These are phyloP conservation scores for Xanthoceras sorbifolium DNA, from an alignment of 345 rosid species.

Conservation along the genomic window DNA sequence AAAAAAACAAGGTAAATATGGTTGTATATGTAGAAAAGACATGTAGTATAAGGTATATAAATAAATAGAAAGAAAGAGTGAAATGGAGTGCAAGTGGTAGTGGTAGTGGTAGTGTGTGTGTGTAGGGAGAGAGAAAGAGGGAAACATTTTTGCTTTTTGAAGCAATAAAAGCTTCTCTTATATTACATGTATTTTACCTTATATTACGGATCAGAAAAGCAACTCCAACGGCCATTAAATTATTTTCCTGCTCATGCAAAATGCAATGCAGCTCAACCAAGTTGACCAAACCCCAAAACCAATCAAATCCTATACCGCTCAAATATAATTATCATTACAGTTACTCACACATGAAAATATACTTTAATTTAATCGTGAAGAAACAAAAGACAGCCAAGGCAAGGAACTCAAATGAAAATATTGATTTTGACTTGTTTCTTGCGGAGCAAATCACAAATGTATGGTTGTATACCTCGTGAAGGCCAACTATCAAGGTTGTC, in stretches of 20 bases:
- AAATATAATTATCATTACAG: too few species aligned
- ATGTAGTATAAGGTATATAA: background rate
- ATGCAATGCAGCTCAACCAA: background rate
- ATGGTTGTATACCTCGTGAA: background rate
- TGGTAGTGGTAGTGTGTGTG: background rate
- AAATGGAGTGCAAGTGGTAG: background rate
- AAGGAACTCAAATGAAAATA: background rate
- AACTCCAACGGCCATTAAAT: background rate
- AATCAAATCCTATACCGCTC: background rate
- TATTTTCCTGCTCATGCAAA: background rate
- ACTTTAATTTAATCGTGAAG: background rate
- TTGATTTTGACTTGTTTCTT: background rate
- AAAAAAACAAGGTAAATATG: too few species aligned
- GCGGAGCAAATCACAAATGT: too few species aligned
- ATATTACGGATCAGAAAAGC: background rate
- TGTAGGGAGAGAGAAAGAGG: background rate
- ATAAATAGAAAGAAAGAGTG: background rate
- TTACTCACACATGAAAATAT: too few species aligned
- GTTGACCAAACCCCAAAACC: background rate
- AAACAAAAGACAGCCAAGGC: slow-evolving; percentile 2
- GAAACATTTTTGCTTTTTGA: background rate
- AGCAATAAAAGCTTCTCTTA: background rate
- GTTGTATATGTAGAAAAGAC: background rate
- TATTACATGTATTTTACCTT: background rate
- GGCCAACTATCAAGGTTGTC: background rate